Evolutionary conservation across 208 protist genomes (phyloP).

Genomic region (Strigomonas galati): DNA sequence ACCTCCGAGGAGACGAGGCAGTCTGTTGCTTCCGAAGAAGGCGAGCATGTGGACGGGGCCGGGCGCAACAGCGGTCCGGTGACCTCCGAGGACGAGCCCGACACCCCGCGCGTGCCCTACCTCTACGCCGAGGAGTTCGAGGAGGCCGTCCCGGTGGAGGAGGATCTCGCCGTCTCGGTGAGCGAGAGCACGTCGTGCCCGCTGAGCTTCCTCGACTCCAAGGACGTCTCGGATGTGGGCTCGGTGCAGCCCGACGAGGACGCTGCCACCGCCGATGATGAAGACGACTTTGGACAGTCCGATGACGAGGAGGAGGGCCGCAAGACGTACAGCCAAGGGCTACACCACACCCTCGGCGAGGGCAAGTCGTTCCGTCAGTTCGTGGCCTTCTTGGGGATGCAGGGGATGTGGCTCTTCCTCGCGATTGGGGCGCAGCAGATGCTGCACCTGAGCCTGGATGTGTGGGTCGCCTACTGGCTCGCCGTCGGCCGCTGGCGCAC

Average conservation of each 20-base stretch:
- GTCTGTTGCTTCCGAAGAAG: slow-evolving; percentile 13
- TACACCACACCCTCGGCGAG: slow-evolving; percentile 1
- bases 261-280: slow-evolving; percentile 15
- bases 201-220: slow-evolving; percentile 13
- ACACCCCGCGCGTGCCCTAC: slow-evolving; percentile 19
- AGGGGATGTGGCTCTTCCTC: slow-evolving; percentile 43
- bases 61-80: not conserved
- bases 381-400: slow-evolving; percentile 36
- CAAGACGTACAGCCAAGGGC: not conserved
- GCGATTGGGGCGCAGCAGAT: slow-evolving; percentile 35
- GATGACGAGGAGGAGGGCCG: slow-evolving; percentile 7
- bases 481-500: slow-evolving; percentile 6
- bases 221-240: slow-evolving; percentile 15
- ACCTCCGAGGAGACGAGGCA: slow-evolving; percentile 14
- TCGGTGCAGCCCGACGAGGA: slow-evolving; percentile 7
- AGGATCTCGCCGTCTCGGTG: slow-evolving; percentile 14
- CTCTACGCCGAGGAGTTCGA: slow-evolving; percentile 59
- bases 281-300: slow-evolving; percentile 12
- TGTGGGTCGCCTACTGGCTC: slow-evolving; percentile 55
- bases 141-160: slow-evolving; percentile 30
- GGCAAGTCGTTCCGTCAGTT: slow-evolving; percentile 15
- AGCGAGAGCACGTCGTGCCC: slow-evolving; percentile 1
- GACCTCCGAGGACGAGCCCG: not conserved
- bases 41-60: not conserved
- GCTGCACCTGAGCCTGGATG: slow-evolving; percentile 32